Evolutionary conservation across 768 basidiomycete species (phyloP).

Genomic region (Trametes gibbosa): DNA sequence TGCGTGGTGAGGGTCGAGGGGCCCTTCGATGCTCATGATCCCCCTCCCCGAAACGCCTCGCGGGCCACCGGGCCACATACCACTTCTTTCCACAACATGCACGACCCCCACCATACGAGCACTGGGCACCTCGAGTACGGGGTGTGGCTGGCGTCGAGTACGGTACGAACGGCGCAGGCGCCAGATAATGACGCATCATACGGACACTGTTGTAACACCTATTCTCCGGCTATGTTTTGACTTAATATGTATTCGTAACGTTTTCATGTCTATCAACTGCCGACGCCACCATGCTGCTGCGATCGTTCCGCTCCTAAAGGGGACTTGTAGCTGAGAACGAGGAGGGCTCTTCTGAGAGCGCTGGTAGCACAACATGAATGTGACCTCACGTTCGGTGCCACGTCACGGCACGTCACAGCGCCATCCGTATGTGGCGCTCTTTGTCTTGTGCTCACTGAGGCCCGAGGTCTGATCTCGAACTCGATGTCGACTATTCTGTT

Average conservation of each 20-base stretch:
- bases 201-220: constrained; percentile 18
- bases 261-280: constrained; percentile 7
- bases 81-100: not conserved
- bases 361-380: not conserved
- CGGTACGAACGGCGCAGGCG: constrained; percentile 20
- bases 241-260: constrained; percentile 18
- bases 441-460: not conserved
- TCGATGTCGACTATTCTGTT: too few relatives aligned
- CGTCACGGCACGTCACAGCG: not conserved
- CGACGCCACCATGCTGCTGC: constrained; percentile 5
- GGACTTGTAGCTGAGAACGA: not conserved
- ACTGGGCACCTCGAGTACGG: constrained; percentile 2
- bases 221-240: constrained; percentile 4
- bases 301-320: not conserved
- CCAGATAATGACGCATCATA: constrained; percentile 11
- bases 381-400: not conserved
- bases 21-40: constrained; percentile 21
- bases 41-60: not conserved
- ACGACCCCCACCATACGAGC: not conserved
- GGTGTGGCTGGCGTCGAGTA: constrained; percentile 7
- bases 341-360: too few relatives aligned
- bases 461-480: too few relatives aligned
- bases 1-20: constrained; percentile 27
- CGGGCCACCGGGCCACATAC: not conserved
- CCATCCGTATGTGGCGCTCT: not conserved